Base-by-base conservation (phyloP, 257 asterid species). In the Solanum lignicaule region DNA sequence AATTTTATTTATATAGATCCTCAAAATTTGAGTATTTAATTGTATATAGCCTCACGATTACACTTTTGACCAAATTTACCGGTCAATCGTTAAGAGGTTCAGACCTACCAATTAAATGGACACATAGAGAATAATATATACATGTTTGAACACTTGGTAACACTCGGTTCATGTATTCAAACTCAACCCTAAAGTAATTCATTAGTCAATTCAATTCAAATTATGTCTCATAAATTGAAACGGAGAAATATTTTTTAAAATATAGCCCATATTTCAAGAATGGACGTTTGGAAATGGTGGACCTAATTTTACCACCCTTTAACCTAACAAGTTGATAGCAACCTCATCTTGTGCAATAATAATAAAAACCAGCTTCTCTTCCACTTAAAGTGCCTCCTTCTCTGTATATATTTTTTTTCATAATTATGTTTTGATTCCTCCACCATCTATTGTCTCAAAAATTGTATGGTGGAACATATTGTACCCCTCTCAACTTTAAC, bases 201-300 rank as follows among this genome's bases (percentile, higher is more conserved):
- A 29, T 15, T 69, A 69, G 2, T 3, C 11, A 6, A 68, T 16
- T 8, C 5, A 0, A 35, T 74, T 20, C 20, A 35, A 35, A 35
- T 35, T 21, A 35, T 74, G 83, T 21, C 52, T 5, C 9, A 10
- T 74, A 36, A 74, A 74, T 35, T 21, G 3, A 11, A 74, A 1
- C 2, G 4, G 1, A 11, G 0, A 35, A 6, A 0, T 5, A 0
- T 25, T 7, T 18, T 58, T 25, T 25, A 0, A 0, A 5, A 27
- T 3, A 72, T 33, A 5, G 38, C 0, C 27, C 39, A 33, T 79
- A 7, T 3, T 48, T 9, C 69, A 82, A 89, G 86, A 69, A 89
- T 85, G 88, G 88, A 90, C 41, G 27, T 84, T 46, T 27, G 69
- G 73, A 88, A 65, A 35, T 86, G 90, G 90, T 90, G 89, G 90